These are phyloP conservation scores for Xylariaceae sp. DNA, from an alignment of 2,329 filamentous ascomycete species.

Conservation along the genomic window DNA sequence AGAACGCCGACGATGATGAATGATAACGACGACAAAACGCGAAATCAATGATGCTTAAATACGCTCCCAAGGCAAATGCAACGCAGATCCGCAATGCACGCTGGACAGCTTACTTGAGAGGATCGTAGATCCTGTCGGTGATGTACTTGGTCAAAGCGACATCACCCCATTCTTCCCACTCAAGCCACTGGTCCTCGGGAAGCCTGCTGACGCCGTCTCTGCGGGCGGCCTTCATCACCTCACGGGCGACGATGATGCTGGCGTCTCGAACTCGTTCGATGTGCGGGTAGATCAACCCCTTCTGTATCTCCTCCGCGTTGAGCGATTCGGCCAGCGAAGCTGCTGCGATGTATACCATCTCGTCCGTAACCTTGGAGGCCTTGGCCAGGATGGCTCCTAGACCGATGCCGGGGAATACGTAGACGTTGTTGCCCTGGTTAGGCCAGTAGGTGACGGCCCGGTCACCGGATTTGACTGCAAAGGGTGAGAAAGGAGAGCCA, in stretches of 20 bases:
- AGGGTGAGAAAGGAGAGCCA: slow-evolving; percentile 81
- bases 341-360: slow-evolving; percentile 95
- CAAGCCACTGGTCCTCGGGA: slow-evolving; percentile 63
- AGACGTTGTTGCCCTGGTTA: slow-evolving; percentile 82
- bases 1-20: slow-evolving; percentile 30
- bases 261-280: slow-evolving; percentile 91
- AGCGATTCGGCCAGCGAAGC: slow-evolving; percentile 74
- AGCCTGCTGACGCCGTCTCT: slow-evolving; percentile 70
- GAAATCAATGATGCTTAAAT: slow-evolving; percentile 11
- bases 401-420: slow-evolving; percentile 95
- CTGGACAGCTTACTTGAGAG: slow-evolving; percentile 35
- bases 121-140: slow-evolving; percentile 58
- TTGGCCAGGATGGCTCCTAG: slow-evolving; percentile 90
- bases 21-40: slow-evolving; percentile 26
- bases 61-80: slow-evolving; percentile 17
- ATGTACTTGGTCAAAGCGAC: slow-evolving; percentile 58
- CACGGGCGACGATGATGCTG: slow-evolving; percentile 77
- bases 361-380: slow-evolving; percentile 78
- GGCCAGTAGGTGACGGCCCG: slow-evolving; percentile 65
- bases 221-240: slow-evolving; percentile 90
- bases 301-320: slow-evolving; percentile 73
- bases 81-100: slow-evolving; percentile 16
- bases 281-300: slow-evolving; percentile 84
- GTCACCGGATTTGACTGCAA: slow-evolving; percentile 59
- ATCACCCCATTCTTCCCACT: slow-evolving; percentile 69